phyloP scores from a whole-genome alignment of 1,284 basidiomycete species.

The Mycosarcoma mackinlayi region DNA sequence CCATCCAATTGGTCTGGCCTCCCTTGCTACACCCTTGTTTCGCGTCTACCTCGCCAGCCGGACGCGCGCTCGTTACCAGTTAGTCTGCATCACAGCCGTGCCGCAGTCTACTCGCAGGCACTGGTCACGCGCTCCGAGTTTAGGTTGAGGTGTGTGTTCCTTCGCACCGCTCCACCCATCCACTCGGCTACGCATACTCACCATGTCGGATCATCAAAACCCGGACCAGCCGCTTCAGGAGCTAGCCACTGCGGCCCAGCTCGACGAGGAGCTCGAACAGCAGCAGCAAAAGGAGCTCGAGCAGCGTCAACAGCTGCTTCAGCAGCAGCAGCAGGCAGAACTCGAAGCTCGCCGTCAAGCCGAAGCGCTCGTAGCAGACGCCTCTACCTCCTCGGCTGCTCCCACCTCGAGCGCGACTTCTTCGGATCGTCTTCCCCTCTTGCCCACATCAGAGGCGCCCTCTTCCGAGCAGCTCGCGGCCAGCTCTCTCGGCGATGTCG shows the following conservation, averaged over 20 bases:
- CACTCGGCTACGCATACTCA: background rate
- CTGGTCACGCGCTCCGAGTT: no score
- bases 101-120: no score
- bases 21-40: background rate
- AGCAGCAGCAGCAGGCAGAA: conserved; percentile 36
- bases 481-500: conserved; percentile 41
- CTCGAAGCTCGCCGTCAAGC: conserved; percentile 28
- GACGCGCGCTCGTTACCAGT: background rate
- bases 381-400: conserved; percentile 14
- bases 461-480: conserved; percentile 23
- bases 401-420: conserved; percentile 5
- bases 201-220: conserved; percentile 45
- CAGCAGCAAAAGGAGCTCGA: conserved; percentile 45
- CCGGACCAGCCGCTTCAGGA: conserved; percentile 48
- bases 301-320: conserved; percentile 40
- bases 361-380: conserved; percentile 18
- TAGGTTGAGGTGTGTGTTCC: no score
- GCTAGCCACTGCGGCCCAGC: conserved; percentile 50
- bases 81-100: no score
- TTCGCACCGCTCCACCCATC: conserved; percentile 1
- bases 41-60: background rate
- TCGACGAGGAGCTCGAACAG: conserved; percentile 48
- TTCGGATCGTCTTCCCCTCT: background rate
- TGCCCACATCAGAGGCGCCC: conserved; percentile 7
- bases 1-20: background rate